Base-by-base conservation (phyloP, 1,284 basidiomycete genomes). In the Rhodotorula glutinis region DNA sequence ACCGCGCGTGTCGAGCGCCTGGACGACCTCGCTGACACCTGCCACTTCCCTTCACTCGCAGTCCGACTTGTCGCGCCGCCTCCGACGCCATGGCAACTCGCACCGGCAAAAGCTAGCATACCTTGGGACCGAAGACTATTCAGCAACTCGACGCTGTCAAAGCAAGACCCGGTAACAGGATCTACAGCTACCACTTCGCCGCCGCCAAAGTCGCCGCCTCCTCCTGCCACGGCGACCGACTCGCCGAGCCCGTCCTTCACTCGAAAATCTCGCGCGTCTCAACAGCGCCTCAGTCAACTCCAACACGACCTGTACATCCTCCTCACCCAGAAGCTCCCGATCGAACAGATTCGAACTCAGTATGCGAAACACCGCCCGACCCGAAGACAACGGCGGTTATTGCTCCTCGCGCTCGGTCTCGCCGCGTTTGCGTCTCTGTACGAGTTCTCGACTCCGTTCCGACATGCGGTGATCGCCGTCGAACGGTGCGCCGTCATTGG, bases 401-500 rank as follows among this genome's bases (percentile, higher is more conserved):
- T 57, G 40, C 16, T 13, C 54, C 27, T 63, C 43, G 25, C 54
- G 59, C 11, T 64, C 40, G 49, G 57, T 19, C 19, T 61, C 59
- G 52, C 43, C 11, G 54, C 59, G 44, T n/a, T 65, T 21, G 16
- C 63, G 43, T 51, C 58, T 13, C 46, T 46, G 21, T 83, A 82
- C 76, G 69, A 82, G 54, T 74, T 77, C 49, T 73, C 79, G 57
- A 75, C 79, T 3, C 78, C 82, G 2, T 79, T 81, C 52, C 78
- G 81, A 38, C 80, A 82, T 66, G 75, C 79, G 21, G 73, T 79
- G 38, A 75, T 82, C 30, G 82, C 82, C 4, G 69, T 77, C 23
- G 82, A 87, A 41, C 84, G 92, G 67, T 94, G 91, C 77, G 44
- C 53, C 10, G 57, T 63, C 5, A 76, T 84, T 19, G 82, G 80